A percentile compares a stretch with the other conserved stretches of the same genome.
Evolutionary conservation across 257 asterid species (phyloP).

Genomic region (Scutellaria baicalensis): DNA sequence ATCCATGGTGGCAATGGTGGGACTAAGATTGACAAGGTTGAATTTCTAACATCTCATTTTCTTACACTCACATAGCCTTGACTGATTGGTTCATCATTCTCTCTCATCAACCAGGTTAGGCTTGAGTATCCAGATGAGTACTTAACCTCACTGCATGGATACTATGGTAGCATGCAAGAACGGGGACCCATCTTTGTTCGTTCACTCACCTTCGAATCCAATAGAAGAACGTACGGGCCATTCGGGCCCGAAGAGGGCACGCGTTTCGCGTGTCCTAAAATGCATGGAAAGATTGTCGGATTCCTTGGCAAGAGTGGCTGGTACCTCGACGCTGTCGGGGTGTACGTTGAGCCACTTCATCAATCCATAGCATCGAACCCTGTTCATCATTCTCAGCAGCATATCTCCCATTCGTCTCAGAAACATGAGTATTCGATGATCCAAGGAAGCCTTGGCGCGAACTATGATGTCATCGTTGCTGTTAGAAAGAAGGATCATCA

Average conservation of each 20-base stretch:
- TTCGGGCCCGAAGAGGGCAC: conserved; percentile 64
- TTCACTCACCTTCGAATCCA: conserved; percentile 58
- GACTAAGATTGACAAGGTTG: conserved; percentile 41
- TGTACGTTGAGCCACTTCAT: conserved; percentile 42
- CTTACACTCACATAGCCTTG: too few relatives aligned
- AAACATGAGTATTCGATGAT: conserved; percentile 41
- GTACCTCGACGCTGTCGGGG: conserved; percentile 68
- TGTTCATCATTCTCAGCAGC: conserved; percentile 23
- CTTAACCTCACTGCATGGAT: conserved; percentile 55
- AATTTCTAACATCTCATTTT: too few relatives aligned
- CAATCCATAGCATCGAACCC: conserved; percentile 12
- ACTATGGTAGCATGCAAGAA: conserved; percentile 52
- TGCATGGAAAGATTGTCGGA: conserved; percentile 58
- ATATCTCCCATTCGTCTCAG: neutral
- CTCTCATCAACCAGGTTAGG: conserved; percentile 32
- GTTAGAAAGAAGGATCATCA: conserved; percentile 36
- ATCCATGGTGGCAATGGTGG: conserved; percentile 80
- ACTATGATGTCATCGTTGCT: conserved; percentile 58
- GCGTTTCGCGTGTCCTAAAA: conserved; percentile 39
- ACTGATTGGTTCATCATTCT: neutral
- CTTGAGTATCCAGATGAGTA: conserved; percentile 68
- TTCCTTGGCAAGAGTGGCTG: conserved; percentile 69
- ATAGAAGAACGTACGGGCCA: conserved; percentile 58
- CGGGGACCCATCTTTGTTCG: conserved; percentile 44
- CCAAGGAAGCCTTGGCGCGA: conserved; percentile 52